Percentiles rank a stretch among this genome's conserved stretches.
Evolutionary conservation across 1,139 yeast species (phyloP).

Genomic region (Yueomyces sp.): DNA sequence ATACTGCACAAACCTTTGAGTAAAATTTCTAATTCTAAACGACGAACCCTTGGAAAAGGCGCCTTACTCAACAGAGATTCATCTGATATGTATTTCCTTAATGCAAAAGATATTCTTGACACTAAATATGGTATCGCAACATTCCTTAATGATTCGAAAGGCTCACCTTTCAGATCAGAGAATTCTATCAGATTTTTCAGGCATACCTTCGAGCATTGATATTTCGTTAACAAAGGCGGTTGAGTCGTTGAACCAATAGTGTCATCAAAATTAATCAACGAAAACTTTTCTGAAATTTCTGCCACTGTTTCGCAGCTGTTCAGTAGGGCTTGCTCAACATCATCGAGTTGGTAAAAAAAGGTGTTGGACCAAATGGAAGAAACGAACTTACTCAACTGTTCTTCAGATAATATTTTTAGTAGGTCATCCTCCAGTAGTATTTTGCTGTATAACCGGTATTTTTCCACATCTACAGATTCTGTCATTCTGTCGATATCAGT

Average conservation of each 20-base stretch:
- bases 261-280: conserved; percentile 25
- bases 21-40: conserved; percentile 31
- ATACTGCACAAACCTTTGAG: conserved; percentile 25
- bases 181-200: conserved; percentile 34
- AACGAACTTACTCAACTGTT: conserved; percentile 32
- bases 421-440: conserved; percentile 31
- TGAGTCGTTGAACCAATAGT: conserved; percentile 39
- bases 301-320: conserved; percentile 19
- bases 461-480: conserved; percentile 37
- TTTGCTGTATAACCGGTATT: conserved; percentile 32
- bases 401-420: conserved; percentile 17
- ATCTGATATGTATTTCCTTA: conserved; percentile 42
- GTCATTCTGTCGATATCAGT: conserved; percentile 23
- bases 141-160: conserved; percentile 9
- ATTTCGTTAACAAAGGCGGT: conserved; percentile 27
- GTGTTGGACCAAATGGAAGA: conserved; percentile 36
- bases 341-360: conserved; percentile 37
- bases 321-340: conserved; percentile 29
- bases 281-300: conserved; percentile 22
- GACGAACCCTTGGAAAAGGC: conserved; percentile 44
- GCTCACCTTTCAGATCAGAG: conserved; percentile 12
- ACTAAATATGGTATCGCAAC: conserved; percentile 29
- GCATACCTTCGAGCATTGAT: conserved; percentile 34
- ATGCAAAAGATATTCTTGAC: conserved; percentile 37
- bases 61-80: conserved; percentile 35